Base-by-base conservation (phyloP, 108 stramenopile species). In the Skeletonema costatum region DNA sequence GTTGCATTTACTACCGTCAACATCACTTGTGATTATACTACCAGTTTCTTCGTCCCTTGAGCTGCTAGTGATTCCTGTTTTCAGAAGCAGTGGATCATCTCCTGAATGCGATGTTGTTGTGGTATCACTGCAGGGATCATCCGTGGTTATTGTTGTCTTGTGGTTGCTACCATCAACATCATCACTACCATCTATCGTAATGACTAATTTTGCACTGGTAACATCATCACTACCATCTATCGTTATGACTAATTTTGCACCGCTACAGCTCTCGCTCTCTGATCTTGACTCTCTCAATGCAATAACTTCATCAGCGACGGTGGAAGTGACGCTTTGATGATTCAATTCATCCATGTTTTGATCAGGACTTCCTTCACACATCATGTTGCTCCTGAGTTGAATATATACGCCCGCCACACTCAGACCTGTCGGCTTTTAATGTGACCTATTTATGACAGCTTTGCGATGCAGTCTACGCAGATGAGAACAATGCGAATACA, bases 21-120 rank as follows among this genome's bases (percentile, higher is more conserved):
- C 29, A 42, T 66, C 64, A 29, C 64, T 66, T 25, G 21, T 13
- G 42, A 66, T 66, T 12, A 29, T 29, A n/a, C 64, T 66, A 9
- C 35, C 16, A 29, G 42, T 19, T 66, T 35, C 32, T 19, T 39
- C 64, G 10, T 13, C 36, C 3, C 11, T 25, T 3, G 12, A 25
- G 14, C 38, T 41, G 29, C 5, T 12, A 19, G 17, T 46, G 4
- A n/a, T 16, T 5, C 0, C 14, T 46, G 16, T 46, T 46, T 46
- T 46, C 44, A 5, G 16, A 0, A 2, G 44, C 44, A n/a, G 1
- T 5, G 16, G 44, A 46, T n/a, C 44, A 46, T 46, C 44, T 16
- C 44, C 16, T 46, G 44, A 46, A n/a, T 0, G 16, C 16, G 44
- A n/a, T 46, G 44, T n/a, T 46, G n/a, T n/a, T 46, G 16, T 4